Evolutionary conservation across 2,329 filamentous ascomycete genomes (phyloP).

Genomic region (Paecilomyces formosus): DNA sequence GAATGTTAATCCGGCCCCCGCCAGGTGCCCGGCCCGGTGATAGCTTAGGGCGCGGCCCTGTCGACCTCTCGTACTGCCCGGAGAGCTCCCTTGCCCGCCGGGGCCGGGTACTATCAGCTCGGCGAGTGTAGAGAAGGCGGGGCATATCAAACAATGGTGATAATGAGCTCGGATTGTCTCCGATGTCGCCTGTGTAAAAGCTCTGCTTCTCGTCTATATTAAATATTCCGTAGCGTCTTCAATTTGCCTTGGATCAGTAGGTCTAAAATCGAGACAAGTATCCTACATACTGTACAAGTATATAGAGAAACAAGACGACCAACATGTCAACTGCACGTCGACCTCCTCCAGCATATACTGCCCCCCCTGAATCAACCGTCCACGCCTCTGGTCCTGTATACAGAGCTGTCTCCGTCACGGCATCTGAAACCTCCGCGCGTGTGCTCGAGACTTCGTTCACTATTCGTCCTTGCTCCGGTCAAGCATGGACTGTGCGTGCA

Average conservation of each 20-base stretch:
- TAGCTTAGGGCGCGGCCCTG: not conserved
- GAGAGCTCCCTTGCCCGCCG: not conserved
- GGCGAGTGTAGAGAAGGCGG: not conserved
- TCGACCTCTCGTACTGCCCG: not conserved
- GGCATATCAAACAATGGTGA: not conserved
- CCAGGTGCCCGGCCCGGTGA: not conserved
- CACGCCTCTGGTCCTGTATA: conserved; percentile 30
- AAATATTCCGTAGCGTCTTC: not conserved
- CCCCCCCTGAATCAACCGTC: conserved; percentile 26
- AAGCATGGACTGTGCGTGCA: conserved; percentile 62
- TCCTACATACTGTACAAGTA: not conserved
- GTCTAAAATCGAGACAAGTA: not conserved
- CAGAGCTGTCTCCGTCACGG: conserved; percentile 28
- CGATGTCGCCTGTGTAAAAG: not conserved
- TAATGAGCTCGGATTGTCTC: not conserved
- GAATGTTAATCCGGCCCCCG: not conserved
- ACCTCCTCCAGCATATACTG: conserved; percentile 32
- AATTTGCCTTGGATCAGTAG: not conserved
- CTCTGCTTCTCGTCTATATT: not conserved
- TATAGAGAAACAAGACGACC: not conserved
- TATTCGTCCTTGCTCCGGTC: conserved; percentile 65
- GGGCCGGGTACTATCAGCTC: not conserved
- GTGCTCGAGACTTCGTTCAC: conserved; percentile 44
- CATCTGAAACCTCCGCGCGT: conserved; percentile 20
- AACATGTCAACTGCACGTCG: conserved; percentile 17